Evolutionary conservation across 148 eudicot species (phyloP).

Genomic region (Camellia japonica): DNA sequence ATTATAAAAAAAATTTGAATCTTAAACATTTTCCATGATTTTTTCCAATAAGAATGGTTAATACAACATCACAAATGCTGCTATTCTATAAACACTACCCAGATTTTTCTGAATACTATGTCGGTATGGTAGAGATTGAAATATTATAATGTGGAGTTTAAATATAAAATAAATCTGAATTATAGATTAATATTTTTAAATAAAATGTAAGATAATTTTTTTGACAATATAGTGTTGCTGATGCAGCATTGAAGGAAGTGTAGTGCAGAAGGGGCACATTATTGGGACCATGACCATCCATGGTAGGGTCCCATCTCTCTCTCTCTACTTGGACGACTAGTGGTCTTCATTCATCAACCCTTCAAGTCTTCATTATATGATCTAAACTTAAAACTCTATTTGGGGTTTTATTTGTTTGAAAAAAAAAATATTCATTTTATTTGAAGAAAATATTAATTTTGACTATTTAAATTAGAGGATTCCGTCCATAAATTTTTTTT

Average conservation of each 20-base stretch:
- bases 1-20: not conserved
- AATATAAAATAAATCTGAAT: not conserved
- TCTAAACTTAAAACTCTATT: no score
- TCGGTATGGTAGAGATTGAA: not conserved
- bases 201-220: not conserved
- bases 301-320: no score
- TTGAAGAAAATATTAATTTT: no score
- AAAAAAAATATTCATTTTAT: no score
- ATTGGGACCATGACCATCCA: no score
- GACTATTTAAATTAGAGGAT: no score
- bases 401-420: no score
- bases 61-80: not conserved
- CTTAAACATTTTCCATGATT: not conserved
- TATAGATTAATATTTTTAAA: no score
- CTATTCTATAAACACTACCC: not conserved
- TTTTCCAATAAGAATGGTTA: not conserved
- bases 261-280: not conserved
- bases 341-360: no score
- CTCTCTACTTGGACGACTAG: no score
- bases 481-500: no score
- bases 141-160: not conserved
- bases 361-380: no score
- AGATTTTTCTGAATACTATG: not conserved
- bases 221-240: not conserved
- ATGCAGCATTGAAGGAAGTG: not conserved